A percentile compares a stretch with the other conserved stretches of the same genome.
Conservation (phyloP, 2,329 filamentous ascomycete species). For the Fusarium sp. region DNA sequence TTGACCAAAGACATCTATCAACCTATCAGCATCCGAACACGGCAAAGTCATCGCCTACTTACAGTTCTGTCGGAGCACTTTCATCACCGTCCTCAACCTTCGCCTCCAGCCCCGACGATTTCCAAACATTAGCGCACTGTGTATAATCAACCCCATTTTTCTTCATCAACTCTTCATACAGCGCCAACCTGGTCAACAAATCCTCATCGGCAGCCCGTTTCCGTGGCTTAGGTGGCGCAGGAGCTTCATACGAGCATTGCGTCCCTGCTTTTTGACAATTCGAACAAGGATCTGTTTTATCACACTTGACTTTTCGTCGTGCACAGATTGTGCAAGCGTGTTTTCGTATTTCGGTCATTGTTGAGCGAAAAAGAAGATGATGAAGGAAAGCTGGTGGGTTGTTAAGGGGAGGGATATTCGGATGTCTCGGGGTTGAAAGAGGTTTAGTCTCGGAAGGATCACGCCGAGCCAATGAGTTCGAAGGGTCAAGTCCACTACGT, state of each 20-base stretch:
- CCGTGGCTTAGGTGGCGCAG: constrained; percentile 37
- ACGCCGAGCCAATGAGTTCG: background rate
- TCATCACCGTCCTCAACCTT: background rate
- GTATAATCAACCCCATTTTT: constrained; percentile 44
- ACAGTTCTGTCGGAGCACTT: constrained; percentile 10
- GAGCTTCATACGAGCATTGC: constrained; percentile 44
- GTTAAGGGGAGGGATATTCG: background rate
- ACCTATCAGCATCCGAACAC: too few species aligned
- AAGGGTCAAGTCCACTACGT: background rate
- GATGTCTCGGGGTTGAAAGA: background rate
- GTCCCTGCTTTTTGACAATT: constrained; percentile 56
- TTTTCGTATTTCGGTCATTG: constrained; percentile 1
- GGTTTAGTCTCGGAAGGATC: background rate
- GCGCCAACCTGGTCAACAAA: constrained; percentile 37
- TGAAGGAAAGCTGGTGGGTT: too few species aligned
- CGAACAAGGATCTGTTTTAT: constrained; percentile 56
- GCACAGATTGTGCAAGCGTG: constrained; percentile 39
- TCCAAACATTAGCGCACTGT: constrained; percentile 42
- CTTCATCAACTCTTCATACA: constrained; percentile 48
- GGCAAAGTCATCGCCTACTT: background rate
- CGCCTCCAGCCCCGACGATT: constrained; percentile 28
- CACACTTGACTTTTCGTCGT: constrained; percentile 51
- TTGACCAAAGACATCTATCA: constrained; percentile 40
- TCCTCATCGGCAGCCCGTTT: constrained; percentile 48
- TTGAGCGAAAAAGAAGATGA: too few species aligned